These are phyloP conservation scores for Cinnamomum micranthum DNA, from an alignment of 164 flowering plant species.

Conservation along the genomic window DNA sequence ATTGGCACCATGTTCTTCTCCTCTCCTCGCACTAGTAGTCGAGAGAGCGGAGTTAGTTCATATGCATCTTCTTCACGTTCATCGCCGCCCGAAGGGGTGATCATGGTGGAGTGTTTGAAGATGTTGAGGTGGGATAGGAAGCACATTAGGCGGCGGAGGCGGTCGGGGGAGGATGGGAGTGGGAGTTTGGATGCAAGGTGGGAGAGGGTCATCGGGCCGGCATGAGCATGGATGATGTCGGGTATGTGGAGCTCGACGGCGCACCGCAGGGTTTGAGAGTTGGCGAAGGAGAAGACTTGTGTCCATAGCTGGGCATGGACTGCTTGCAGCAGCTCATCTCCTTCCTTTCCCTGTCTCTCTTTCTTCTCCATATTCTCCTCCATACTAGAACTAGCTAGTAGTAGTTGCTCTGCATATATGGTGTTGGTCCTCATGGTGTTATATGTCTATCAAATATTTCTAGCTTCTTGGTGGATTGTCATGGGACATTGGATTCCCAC, in stretches of 20 bases:
- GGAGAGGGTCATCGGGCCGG: background rate
- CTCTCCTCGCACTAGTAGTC: background rate
- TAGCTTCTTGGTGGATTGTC: too few species aligned
- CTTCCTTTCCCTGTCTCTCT: too few species aligned
- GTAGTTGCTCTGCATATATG: too few species aligned
- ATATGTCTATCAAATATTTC: too few species aligned
- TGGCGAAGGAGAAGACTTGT: background rate
- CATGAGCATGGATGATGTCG: constrained; percentile 1
- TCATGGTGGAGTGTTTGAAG: background rate
- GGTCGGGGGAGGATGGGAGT: background rate
- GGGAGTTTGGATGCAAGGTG: background rate
- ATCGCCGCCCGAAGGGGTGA: background rate
- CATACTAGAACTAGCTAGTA: too few species aligned
- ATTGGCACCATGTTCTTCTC: constrained; percentile 3
- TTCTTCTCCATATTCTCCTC: too few species aligned
- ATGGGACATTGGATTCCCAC: too few species aligned
- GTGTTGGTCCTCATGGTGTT: too few species aligned
- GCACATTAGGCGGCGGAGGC: background rate
- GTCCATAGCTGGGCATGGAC: background rate
- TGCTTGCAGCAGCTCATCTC: too few species aligned
- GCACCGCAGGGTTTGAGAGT: background rate
- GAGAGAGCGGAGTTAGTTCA: background rate
- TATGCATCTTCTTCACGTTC: background rate
- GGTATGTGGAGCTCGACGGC: background rate
- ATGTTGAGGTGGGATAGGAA: background rate